phyloP scores from a whole-genome alignment of 148 eudicot genomes.

The Camellia sinensis region DNA sequence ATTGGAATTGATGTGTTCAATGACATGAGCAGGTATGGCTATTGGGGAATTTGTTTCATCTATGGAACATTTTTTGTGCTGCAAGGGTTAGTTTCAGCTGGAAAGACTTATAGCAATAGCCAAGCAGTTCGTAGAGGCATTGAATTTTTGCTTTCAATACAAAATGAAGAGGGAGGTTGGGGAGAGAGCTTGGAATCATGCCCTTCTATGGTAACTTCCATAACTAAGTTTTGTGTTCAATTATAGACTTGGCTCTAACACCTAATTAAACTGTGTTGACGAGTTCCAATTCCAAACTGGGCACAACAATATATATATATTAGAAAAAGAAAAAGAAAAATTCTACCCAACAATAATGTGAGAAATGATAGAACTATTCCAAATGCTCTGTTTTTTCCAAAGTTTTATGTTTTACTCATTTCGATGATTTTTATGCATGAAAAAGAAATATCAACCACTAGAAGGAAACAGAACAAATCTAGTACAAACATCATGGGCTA shows the following conservation, averaged over 20 bases:
- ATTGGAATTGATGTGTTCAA: neutral
- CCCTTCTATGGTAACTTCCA: constrained; percentile 3
- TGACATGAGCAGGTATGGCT: constrained; percentile 10
- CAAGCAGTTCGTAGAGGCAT: constrained; percentile 4
- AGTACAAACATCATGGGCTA: too few species aligned
- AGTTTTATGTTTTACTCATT: too few species aligned
- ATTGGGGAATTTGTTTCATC: constrained; percentile 20
- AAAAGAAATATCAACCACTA: too few species aligned
- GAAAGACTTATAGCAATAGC: neutral
- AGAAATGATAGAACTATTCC: too few species aligned
- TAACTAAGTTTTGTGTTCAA: neutral
- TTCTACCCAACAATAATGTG: too few species aligned
- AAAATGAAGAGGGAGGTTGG: constrained; percentile 20
- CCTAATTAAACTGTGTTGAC: neutral
- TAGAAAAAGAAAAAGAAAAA: too few species aligned
- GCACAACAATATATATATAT: too few species aligned
- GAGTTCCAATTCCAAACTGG: too few species aligned
- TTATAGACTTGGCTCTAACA: neutral
- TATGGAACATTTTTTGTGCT: constrained; percentile 16
- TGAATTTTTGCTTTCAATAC: constrained; percentile 11
- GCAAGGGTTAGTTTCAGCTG: neutral
- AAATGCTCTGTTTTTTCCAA: too few species aligned
- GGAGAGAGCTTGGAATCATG: constrained; percentile 16
- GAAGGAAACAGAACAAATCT: too few species aligned
- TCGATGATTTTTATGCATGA: too few species aligned